These are phyloP conservation scores for Porogramme epimiltina DNA, from an alignment of 1,284 basidiomycete genomes.

Conservation along the genomic window DNA sequence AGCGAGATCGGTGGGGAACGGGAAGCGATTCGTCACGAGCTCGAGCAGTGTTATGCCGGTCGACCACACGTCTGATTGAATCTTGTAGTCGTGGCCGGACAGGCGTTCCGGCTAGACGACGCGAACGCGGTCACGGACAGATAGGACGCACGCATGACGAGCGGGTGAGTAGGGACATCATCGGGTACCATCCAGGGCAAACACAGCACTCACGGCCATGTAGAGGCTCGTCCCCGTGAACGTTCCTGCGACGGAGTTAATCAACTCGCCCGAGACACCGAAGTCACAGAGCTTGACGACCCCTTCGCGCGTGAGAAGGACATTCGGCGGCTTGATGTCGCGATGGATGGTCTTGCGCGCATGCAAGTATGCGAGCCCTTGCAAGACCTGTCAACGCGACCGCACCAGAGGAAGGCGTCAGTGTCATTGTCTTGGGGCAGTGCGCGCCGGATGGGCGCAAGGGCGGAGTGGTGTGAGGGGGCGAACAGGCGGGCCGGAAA, in stretches of 20 bases:
- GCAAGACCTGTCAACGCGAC: conserved; percentile 62
- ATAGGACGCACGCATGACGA: background rate
- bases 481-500: conserved; percentile 4
- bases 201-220: conserved; percentile 80
- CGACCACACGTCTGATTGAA: conserved; percentile 98
- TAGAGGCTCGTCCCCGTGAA: conserved; percentile 98
- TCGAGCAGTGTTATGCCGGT: conserved; percentile 93
- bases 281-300: conserved; percentile 95
- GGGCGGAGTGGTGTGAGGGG: background rate
- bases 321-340: conserved; percentile 97
- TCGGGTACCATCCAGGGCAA: conserved; percentile 7
- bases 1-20: conserved; percentile 90
- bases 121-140: conserved; percentile 14
- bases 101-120: conserved; percentile 98
- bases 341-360: conserved; percentile 91
- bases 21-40: conserved; percentile 93
- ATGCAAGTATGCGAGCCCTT: conserved; percentile 93
- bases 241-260: conserved; percentile 90
- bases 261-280: conserved; percentile 94
- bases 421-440: background rate
- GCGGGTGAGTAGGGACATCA: conserved; percentile 13
- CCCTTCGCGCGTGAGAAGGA: conserved; percentile 85
- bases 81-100: conserved; percentile 86
- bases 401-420: conserved; percentile 8
- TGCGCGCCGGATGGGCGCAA: background rate